phyloP scores from a whole-genome alignment of 768 basidiomycete genomes.

The Lepiota subincarnata region DNA sequence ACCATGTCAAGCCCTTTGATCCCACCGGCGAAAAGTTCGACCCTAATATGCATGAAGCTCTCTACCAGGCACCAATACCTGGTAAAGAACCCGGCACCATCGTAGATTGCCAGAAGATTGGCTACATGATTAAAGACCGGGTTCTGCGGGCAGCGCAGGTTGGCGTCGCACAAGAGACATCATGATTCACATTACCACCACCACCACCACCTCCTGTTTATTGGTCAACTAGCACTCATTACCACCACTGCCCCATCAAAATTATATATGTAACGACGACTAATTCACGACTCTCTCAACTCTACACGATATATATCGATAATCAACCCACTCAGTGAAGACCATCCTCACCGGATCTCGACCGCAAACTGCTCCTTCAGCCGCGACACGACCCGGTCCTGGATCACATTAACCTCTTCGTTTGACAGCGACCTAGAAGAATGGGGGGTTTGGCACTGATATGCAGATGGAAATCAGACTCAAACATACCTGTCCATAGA shows the following conservation, averaged over 20 bases:
- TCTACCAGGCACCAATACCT: constrained; percentile 91
- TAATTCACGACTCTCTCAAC: constrained; percentile 20
- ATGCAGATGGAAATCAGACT: neutral
- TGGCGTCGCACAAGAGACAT: constrained; percentile 80
- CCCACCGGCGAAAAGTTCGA: constrained; percentile 92
- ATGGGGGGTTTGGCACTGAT: constrained; percentile 1
- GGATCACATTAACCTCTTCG: constrained; percentile 83
- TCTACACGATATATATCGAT: constrained; percentile 24
- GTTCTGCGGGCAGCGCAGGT: constrained; percentile 94
- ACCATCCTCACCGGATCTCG: constrained; percentile 69
- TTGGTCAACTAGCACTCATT: constrained; percentile 4
- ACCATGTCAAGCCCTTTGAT: constrained; percentile 89
- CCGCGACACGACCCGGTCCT: constrained; percentile 53
- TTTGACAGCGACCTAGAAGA: constrained; percentile 78
- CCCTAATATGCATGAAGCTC: constrained; percentile 92
- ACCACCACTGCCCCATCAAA: constrained; percentile 14
- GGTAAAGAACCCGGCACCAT: constrained; percentile 87
- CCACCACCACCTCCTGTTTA: neutral
- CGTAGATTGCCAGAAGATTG: constrained; percentile 85
- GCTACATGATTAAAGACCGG: constrained; percentile 93
- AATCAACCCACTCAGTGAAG: constrained; percentile 32
- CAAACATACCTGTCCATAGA: constrained; percentile 85
- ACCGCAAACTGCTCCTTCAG: constrained; percentile 66
- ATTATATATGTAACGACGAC: constrained; percentile 21
- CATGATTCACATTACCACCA: constrained; percentile 23